Evolutionary conservation across 805 yeast genomes (phyloP), one percentile per base, ranked within the genome.

Genomic region (Saturnispora besseyi): DNA sequence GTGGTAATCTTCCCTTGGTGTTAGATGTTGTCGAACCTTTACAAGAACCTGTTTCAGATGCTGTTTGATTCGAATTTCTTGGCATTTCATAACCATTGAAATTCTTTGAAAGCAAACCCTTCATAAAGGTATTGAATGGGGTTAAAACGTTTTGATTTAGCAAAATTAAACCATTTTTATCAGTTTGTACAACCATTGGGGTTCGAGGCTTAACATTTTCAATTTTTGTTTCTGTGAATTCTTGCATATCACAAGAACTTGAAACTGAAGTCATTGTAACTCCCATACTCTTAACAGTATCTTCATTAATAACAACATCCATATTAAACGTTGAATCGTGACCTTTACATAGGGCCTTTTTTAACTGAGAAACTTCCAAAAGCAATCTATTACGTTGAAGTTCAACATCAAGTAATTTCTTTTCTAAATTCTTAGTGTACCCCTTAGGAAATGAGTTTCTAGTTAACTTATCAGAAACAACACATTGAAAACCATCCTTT

Each of bases 381-480:
- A 68, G 61, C 41, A 77, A 60, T 46, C 62, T 61, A 37, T 71
- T 66, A 50, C 76, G 69, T 52, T 77, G 82, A 42, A 77, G 76
- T 60, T 84, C 89, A 49, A 84, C 66, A 32, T 74, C 74, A 32
- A 78, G 73, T 42, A 85, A 69, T 56, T 78, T 79, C 49, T 72
- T 73, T 59, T 85, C 95, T 55, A 85, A 66, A 57, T 79, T 80
- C 64, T 83, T 87, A 0, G 95, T 85, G 59, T 85, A 85, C 0
- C 93, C 91, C 58, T 82, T 81, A 3, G 93, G 91, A 53, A 84
- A 83, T 1, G 90, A 86, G 52, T 88, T 71, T 64, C 95, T 72
- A 0, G 89, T 79, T 28, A 85, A 65, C 60, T 82, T 83, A 65
- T 84, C 91, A 49, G 84, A 77, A 3, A 84, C 84, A 38, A 79